phyloP scores from a whole-genome alignment of 169 alveolate species.

The Besnoitia besnoiti region DNA sequence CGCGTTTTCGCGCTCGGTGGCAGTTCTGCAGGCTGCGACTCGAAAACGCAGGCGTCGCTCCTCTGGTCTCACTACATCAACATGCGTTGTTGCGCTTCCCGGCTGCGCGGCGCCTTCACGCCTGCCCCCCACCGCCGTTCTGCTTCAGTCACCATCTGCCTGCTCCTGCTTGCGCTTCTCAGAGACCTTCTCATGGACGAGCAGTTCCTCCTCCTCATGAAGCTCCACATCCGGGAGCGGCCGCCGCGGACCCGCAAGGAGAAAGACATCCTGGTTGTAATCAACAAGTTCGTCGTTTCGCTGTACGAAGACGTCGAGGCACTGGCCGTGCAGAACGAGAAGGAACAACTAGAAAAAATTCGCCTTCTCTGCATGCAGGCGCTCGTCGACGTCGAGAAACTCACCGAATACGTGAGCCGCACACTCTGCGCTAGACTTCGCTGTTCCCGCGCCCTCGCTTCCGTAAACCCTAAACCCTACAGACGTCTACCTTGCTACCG shows the following conservation, averaged over 20 bases:
- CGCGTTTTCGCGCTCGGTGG: too few species aligned
- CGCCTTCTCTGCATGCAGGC: conserved; percentile 74
- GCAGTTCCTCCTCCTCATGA: conserved; percentile 4
- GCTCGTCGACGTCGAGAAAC: conserved; percentile 60
- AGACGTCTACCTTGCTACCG: too few species aligned
- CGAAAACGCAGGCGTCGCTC: too few species aligned
- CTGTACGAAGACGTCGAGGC: conserved; percentile 75
- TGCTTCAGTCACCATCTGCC: too few species aligned
- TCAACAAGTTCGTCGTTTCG: conserved; percentile 69
- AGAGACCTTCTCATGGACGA: conserved; percentile 40
- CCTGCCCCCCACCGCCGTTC: too few species aligned
- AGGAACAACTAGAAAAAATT: conserved; percentile 73
- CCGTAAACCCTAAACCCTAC: too few species aligned
- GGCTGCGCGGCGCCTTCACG: too few species aligned
- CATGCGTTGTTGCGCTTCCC: too few species aligned
- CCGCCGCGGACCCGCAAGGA: conserved; percentile 51
- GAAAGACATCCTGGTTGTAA: conserved; percentile 52
- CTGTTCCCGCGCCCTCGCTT: too few species aligned
- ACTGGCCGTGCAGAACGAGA: conserved; percentile 69
- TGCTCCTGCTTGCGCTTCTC: background rate
- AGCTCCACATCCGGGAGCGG: conserved; percentile 13
- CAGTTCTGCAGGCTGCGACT: too few species aligned
- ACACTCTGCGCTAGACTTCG: too few species aligned
- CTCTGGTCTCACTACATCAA: too few species aligned
- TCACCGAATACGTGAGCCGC: conserved; percentile 71